Evolutionary conservation across 169 alveolate genomes (phyloP), one percentile per base, ranked within the genome.

Genomic region (Eimeria acervulina): DNA sequence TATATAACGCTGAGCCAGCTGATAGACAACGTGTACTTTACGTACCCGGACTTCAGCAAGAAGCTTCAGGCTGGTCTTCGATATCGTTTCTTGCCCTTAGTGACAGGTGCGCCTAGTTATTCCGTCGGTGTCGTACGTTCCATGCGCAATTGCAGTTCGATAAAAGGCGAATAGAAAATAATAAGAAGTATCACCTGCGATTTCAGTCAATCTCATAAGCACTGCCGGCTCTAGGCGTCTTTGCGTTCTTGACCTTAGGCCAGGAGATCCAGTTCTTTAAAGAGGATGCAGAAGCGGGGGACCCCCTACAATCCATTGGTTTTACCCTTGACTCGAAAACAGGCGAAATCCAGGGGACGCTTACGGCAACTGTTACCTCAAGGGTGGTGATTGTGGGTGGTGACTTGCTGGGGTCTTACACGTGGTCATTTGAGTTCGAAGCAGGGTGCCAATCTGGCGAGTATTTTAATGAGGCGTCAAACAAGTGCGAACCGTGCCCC

Each of bases 391-490:
- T 93, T 44, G 81, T 81, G 0, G 96, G 96, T 7, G 96, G 96
- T 42, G 96, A 93, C 44, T 70, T 83, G 33, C 88, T 93, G 0
- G 96, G 91, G 12, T 63, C 94, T 15, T 93, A 81, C 80, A 93
- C 96, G 38, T 93, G 96, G 96, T 38, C 93, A 19, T 40, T 93
- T 19, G 83, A 42, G 13, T 88, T 88, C 51, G 96, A 93, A 47
- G 96, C 96, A 36, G 94, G 96, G 15, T 93, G 96, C 70, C 96
- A 88, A 28, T 52, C 96, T 1, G 96, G 96, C 1, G 96, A 93
- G 40, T 84, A 93, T 72, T 93, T 83, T 72, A 81, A 93, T 70
- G 83, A 63, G 8, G 19, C 78, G 2, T 59, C 83, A 1, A 68
- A 61, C 68, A 88, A 88, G 42, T 93, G 96, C 94, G 94, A 80